phyloP scores from a whole-genome alignment of 805 yeast genomes.

The Sugiyamaella floridensis region DNA sequence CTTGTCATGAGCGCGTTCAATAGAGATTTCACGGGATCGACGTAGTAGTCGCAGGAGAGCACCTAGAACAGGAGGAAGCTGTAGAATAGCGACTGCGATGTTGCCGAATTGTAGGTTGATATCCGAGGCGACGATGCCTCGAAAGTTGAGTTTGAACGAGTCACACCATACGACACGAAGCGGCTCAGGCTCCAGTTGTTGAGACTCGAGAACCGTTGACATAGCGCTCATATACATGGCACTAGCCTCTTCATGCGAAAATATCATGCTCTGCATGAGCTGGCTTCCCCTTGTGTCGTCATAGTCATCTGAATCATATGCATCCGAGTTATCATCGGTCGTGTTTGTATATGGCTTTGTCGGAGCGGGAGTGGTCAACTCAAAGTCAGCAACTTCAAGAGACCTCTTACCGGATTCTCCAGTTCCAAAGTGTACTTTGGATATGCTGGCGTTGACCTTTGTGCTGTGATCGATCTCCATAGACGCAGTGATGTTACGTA shows the following conservation, averaged over 20 bases:
- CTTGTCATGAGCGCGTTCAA: background rate
- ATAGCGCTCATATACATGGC: constrained; percentile 80
- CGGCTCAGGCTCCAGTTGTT: constrained; percentile 12
- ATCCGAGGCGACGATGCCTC: constrained; percentile 27
- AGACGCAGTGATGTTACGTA: constrained; percentile 10
- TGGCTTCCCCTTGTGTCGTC: constrained; percentile 4
- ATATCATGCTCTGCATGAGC: constrained; percentile 44
- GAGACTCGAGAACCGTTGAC: constrained; percentile 39
- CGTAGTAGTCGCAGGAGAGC: background rate
- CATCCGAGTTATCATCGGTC: background rate
- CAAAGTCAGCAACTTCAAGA: background rate
- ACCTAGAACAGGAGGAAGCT: background rate
- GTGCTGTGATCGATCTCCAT: background rate
- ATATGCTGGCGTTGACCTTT: background rate
- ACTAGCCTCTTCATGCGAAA: constrained; percentile 61
- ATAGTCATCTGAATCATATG: constrained; percentile 16
- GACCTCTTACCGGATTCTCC: background rate
- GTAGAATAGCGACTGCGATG: constrained; percentile 4
- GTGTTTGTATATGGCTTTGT: background rate
- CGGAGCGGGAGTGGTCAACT: background rate
- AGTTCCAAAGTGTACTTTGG: background rate
- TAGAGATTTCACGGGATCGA: background rate
- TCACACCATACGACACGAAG: constrained; percentile 6
- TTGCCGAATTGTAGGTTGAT: constrained; percentile 11
- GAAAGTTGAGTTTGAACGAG: constrained; percentile 14